Evolutionary conservation across 495 filamentous ascomycete genomes (phyloP), one percentile per base, ranked within the genome.

Genomic region (Podospora sp.): DNA sequence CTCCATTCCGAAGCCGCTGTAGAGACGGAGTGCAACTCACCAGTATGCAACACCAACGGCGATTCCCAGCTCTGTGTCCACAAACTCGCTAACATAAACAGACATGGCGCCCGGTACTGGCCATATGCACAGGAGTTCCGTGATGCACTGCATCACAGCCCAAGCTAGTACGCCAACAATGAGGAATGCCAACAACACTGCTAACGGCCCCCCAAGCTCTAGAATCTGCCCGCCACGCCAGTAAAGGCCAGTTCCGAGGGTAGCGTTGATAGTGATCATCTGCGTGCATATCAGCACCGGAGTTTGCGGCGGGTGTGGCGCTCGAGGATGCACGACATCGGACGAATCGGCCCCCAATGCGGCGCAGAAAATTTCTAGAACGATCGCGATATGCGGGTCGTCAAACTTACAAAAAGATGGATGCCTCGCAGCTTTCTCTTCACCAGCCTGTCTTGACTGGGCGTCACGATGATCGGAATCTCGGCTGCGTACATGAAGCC

Each of bases 231-330:
- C 83, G 29, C 77, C 77, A 40, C 78, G 73, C 71, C 77, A 75
- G 66, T 83, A 84, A n/a, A 86, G 75, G 9, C 83, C 83, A 0
- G 74, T 79, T 21, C 84, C 84, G 11, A 85, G 75, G 0, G 77
- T 79, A 9, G 77, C 80, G 62, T 79, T 80, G 60, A 84, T 71
- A 1, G 79, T 78, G 50, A 84, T 84, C 72, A 76, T 73, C 74
- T 76, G 20, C 21, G 8, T 3, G n/a, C 20, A 49, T 24, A 16
- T 57, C 12, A 62, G 26, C 20, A 16, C 16, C 22, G 26, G 49
- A 22, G 29, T 61, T n/a, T 2, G 35, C 29, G 49, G 14, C n/a
- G 64, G 29, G 29, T 33, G 29, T 33, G 29, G 29, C 29, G 29
- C 29, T 33, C 29, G 29, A 33, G 4, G 29, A 33, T 33, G 29